Evolutionary conservation across 148 eudicot genomes (phyloP), one percentile per base, ranked within the genome.

Genomic region (Limonium bicolor): DNA sequence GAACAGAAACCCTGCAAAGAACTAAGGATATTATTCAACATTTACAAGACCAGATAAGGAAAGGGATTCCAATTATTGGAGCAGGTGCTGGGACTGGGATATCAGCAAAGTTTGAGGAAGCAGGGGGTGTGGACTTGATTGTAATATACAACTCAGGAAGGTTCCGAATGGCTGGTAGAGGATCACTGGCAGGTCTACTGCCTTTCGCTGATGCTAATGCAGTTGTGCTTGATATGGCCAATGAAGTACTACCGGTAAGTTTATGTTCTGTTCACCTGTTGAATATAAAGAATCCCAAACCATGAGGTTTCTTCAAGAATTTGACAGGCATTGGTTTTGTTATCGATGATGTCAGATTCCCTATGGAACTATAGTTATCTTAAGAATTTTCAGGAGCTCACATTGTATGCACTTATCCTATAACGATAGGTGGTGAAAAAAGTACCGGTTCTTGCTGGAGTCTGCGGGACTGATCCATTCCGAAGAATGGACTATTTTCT

Each of bases 31-130:
- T 73, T 49, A 54, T 85, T 60, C 76, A 71, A 68, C 68, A 61
- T 53, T 65, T 90, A 51, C 72, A 60, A 59, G 60, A 72, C 57
- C 95, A 85, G 63, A 78, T 80, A 62, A 55, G 33, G 22, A 55
- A 48, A 52, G 99, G 99, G 28, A 85, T 76, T 54, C 95, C 95
- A 16, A 71, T 90, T 48, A 78, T 90, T 41, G 99, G 99, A 56
- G 99, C 88, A 33, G 99, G 99, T 46, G 99, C 95, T n/a, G 99
- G 99, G 52, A 90, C 95, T 25, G 99, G 99, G 30, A 90, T 90
- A 60, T 90, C 99, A 13, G 99, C 99, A 27, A 90, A 90, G 65
- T 85, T 90, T 81, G 99, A 90, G 75, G 95, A 90, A 74, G 94
- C 68, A 36, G 99, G 99, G 41, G 99, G 99, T 4, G 82, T 90